phyloP scores from a whole-genome alignment of 345 rosid genomes.

The Hirschfeldia incana region DNA sequence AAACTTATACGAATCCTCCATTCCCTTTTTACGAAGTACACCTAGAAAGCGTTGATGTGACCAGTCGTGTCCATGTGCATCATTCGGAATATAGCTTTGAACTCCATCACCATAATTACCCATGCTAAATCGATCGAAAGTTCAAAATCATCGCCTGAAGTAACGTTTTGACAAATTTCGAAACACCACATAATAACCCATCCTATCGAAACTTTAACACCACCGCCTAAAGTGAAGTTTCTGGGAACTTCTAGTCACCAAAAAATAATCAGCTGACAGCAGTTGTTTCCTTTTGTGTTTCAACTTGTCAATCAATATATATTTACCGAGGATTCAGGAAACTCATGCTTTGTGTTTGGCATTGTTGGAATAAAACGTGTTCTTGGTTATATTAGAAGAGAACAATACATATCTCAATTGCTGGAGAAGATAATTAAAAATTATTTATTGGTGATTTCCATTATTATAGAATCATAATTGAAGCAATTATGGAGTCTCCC shows the following conservation, averaged over 20 bases:
- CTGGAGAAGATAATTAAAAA: too few species aligned
- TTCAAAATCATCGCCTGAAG: neutral
- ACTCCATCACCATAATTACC: neutral
- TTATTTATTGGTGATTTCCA: too few species aligned
- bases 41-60: neutral
- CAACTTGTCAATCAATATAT: neutral
- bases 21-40: neutral
- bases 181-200: neutral
- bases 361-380: neutral
- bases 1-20: neutral
- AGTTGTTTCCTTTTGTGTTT: neutral
- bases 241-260: neutral
- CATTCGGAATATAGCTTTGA: neutral
- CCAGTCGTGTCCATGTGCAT: slow-evolving; percentile 10
- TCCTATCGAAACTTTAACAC: neutral
- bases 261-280: neutral
- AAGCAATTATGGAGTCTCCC: too few species aligned
- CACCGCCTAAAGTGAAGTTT: neutral
- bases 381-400: neutral
- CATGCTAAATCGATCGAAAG: neutral
- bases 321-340: neutral
- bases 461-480: too few species aligned
- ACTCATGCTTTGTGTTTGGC: neutral
- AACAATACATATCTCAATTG: too few species aligned
- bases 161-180: neutral